These are phyloP conservation scores for Cryptococcus maquisensis DNA, from an alignment of 1,284 basidiomycete genomes.

Conservation along the genomic window DNA sequence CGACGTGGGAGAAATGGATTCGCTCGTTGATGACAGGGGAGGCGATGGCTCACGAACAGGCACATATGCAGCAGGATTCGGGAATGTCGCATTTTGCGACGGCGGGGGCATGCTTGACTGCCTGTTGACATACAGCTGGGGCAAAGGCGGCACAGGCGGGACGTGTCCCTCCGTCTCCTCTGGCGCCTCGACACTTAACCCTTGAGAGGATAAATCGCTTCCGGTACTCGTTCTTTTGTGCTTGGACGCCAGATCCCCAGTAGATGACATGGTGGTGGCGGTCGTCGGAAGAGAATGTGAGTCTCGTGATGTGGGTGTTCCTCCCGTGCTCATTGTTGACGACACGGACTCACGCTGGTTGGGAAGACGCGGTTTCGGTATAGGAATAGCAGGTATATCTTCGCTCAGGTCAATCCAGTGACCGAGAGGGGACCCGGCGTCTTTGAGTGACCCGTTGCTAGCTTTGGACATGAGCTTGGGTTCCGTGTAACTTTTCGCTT, in stretches of 20 bases:
- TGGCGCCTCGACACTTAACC: constrained; percentile 30
- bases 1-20: not conserved
- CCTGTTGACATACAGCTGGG: constrained; percentile 71
- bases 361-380: not conserved
- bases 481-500: constrained; percentile 53
- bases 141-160: constrained; percentile 93
- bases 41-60: constrained; percentile 3
- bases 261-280: constrained; percentile 57
- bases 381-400: constrained; percentile 19
- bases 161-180: constrained; percentile 58
- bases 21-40: constrained; percentile 3
- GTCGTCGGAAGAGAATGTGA: constrained; percentile 56
- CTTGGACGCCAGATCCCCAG: constrained; percentile 49
- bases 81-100: not conserved
- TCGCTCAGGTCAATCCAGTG: constrained; percentile 35
- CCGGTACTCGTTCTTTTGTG: constrained; percentile 58
- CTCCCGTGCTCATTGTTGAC: constrained; percentile 72
- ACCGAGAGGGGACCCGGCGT: constrained; percentile 26
- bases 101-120: not conserved
- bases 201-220: constrained; percentile 65
- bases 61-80: not conserved
- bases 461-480: constrained; percentile 8
- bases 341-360: constrained; percentile 82
- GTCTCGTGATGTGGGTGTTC: constrained; percentile 39
- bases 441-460: constrained; percentile 19